Percentiles rank a stretch among this genome's conserved stretches.
Conservation (phyloP, 441 rosid species). For the Flueggea neowawraea region DNA sequence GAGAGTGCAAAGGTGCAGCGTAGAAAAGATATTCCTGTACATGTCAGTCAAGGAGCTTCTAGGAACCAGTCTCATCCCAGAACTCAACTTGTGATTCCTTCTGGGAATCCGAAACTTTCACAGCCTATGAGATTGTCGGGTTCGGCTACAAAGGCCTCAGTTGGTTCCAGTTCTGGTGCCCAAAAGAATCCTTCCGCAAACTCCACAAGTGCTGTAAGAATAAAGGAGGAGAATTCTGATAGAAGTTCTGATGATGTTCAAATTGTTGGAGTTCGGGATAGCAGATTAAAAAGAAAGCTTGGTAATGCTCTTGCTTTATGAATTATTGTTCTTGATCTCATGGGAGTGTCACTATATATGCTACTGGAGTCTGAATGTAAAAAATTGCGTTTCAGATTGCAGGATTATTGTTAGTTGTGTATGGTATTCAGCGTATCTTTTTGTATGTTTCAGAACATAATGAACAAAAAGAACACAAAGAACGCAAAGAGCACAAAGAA, state of each 20-base stretch:
- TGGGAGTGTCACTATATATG: background rate
- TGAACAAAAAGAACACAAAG: conserved; percentile 62
- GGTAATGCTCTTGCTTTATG: conserved; percentile 34
- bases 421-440: conserved; percentile 12
- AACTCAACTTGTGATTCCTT: conserved; percentile 53
- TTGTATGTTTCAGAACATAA: conserved; percentile 52
- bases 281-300: conserved; percentile 62
- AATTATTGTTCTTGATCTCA: background rate
- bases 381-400: conserved; percentile 5
- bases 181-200: conserved; percentile 26
- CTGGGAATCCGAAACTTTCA: conserved; percentile 34
- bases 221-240: conserved; percentile 40
- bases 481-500: conserved; percentile 64
- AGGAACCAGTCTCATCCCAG: conserved; percentile 27
- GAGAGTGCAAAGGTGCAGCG: conserved; percentile 36
- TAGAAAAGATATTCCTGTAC: conserved; percentile 28
- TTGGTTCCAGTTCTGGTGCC: conserved; percentile 12
- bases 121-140: conserved; percentile 23
- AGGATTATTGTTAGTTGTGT: conserved; percentile 2
- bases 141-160: conserved; percentile 21
- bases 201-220: conserved; percentile 25
- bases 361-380: background rate
- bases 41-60: conserved; percentile 25
- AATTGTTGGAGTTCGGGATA: conserved; percentile 34
- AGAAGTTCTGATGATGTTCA: conserved; percentile 28